A percentile compares a stretch with the other conserved stretches of the same genome.
Evolutionary conservation across 768 basidiomycete genomes (phyloP).

Genomic region (Amyloporia xantha): DNA sequence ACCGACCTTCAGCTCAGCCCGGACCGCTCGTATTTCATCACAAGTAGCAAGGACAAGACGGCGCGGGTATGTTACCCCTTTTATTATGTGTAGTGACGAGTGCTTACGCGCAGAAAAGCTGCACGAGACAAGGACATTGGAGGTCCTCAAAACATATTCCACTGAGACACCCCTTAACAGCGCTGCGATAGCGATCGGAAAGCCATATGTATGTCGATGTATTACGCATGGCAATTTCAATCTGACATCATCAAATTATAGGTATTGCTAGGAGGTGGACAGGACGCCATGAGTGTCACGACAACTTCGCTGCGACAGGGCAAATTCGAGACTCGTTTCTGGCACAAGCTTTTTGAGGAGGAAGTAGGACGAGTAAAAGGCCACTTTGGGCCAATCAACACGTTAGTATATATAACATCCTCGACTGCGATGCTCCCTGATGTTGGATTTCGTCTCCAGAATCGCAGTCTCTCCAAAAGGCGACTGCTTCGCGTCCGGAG

Average conservation of each 20-base stretch:
- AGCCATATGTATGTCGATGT: slow-evolving; percentile 72
- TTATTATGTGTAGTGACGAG: not conserved
- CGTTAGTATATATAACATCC: slow-evolving; percentile 47
- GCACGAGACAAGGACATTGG: slow-evolving; percentile 83
- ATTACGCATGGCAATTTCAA: no score
- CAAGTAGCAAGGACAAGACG: slow-evolving; percentile 94
- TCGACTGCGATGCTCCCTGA: slow-evolving; percentile 4
- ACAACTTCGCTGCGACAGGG: slow-evolving; percentile 92
- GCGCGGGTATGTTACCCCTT: slow-evolving; percentile 60
- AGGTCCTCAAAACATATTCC: slow-evolving; percentile 86
- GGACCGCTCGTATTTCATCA: slow-evolving; percentile 92
- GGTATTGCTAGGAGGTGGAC: slow-evolving; percentile 93
- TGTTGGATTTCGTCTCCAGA: slow-evolving; percentile 34
- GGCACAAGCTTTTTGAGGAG: slow-evolving; percentile 96
- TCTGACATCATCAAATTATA: no score
- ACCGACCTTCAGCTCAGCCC: slow-evolving; percentile 90
- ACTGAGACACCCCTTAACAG: slow-evolving; percentile 96
- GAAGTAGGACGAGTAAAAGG: slow-evolving; percentile 97
- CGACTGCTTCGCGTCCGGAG: slow-evolving; percentile 85
- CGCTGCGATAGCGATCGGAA: slow-evolving; percentile 75
- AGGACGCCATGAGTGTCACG: slow-evolving; percentile 96
- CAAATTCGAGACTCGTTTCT: slow-evolving; percentile 97
- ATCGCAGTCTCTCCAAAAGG: slow-evolving; percentile 91
- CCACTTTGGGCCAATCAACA: slow-evolving; percentile 95
- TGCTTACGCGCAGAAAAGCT: slow-evolving; percentile 38